A percentile compares a stretch with the other conserved stretches of the same genome.
Evolutionary conservation across 305 asterid genomes (phyloP).

Genomic region (Salvia sclarea): DNA sequence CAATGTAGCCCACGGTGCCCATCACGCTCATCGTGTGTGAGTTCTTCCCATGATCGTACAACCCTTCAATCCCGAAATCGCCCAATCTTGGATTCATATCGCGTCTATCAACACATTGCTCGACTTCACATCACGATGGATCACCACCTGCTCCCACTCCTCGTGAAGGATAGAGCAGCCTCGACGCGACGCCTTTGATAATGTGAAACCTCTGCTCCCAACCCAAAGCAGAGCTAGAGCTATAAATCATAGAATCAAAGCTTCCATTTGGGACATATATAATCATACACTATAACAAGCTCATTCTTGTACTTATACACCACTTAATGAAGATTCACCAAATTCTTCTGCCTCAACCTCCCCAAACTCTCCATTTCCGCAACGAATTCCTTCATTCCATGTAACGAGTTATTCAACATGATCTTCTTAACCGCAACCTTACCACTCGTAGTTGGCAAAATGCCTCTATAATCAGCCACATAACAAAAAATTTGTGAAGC

Average conservation of each 20-base stretch:
- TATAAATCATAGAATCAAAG: constrained; percentile 55
- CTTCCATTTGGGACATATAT: constrained; percentile 70
- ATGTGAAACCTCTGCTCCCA: constrained; percentile 60
- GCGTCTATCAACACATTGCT: constrained; percentile 67
- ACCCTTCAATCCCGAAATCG: constrained; percentile 75
- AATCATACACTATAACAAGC: constrained; percentile 72
- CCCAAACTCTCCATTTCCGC: constrained; percentile 79
- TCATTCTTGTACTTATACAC: constrained; percentile 71
- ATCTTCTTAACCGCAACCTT: constrained; percentile 65
- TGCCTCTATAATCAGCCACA: constrained; percentile 66
- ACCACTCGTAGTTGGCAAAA: constrained; percentile 41
- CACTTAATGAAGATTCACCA: constrained; percentile 72
- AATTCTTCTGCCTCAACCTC: constrained; percentile 63
- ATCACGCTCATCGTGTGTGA: constrained; percentile 65
- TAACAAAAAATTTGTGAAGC: no score
- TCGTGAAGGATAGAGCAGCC: constrained; percentile 73
- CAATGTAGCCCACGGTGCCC: constrained; percentile 77
- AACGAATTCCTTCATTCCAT: constrained; percentile 70
- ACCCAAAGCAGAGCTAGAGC: constrained; percentile 8
- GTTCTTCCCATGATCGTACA: constrained; percentile 52
- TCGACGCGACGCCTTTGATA: constrained; percentile 62
- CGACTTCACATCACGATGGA: constrained; percentile 73
- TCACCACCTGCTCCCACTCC: constrained; percentile 79
- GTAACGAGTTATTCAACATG: constrained; percentile 44
- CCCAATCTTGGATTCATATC: constrained; percentile 66